Percentiles rank a stretch among this genome's conserved stretches.
phyloP scores from a whole-genome alignment of 495 filamentous ascomycete species.

The Penicillium odoratum region DNA sequence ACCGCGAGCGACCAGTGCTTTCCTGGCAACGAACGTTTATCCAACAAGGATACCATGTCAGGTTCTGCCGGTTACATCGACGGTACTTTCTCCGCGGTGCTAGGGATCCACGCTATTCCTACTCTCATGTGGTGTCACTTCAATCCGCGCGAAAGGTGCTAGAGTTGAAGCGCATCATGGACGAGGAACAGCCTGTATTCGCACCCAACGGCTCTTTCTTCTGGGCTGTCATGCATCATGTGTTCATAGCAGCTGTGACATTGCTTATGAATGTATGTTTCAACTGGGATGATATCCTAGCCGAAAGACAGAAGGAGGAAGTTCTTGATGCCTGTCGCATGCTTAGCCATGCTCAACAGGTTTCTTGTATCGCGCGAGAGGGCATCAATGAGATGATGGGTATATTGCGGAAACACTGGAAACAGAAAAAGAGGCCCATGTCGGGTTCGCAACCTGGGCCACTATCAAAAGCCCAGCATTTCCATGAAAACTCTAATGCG shows the following conservation, averaged over 20 bases:
- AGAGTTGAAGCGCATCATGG: conserved; percentile 41
- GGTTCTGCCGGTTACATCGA: conserved; percentile 46
- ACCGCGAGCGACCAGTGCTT: conserved; percentile 36
- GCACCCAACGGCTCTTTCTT: conserved; percentile 29
- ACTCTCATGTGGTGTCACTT: conserved; percentile 45
- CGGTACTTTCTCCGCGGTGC: conserved; percentile 43
- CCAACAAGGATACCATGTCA: conserved; percentile 43
- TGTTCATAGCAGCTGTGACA: conserved; percentile 50
- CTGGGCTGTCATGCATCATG: conserved; percentile 44
- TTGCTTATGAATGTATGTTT: conserved; percentile 48
- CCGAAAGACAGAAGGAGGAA: conserved; percentile 40
- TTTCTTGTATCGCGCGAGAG: conserved; percentile 30
- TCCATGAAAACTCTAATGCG: background rate
- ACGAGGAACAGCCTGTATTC: conserved; percentile 32
- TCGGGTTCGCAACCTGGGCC: background rate
- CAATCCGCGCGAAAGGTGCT: conserved; percentile 46
- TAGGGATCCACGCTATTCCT: conserved; percentile 41
- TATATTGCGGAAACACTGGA: conserved; percentile 35
- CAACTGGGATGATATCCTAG: conserved; percentile 45
- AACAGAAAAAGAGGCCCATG: conserved; percentile 17
- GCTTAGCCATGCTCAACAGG: conserved; percentile 39
- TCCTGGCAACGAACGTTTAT: conserved; percentile 42
- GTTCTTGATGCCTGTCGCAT: conserved; percentile 46
- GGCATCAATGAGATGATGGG: conserved; percentile 41
- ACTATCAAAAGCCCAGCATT: background rate